Percentiles rank a stretch among this genome's conserved stretches.
phyloP scores from a whole-genome alignment of 2,329 filamentous ascomycete species.

The Nemania diffusa region DNA sequence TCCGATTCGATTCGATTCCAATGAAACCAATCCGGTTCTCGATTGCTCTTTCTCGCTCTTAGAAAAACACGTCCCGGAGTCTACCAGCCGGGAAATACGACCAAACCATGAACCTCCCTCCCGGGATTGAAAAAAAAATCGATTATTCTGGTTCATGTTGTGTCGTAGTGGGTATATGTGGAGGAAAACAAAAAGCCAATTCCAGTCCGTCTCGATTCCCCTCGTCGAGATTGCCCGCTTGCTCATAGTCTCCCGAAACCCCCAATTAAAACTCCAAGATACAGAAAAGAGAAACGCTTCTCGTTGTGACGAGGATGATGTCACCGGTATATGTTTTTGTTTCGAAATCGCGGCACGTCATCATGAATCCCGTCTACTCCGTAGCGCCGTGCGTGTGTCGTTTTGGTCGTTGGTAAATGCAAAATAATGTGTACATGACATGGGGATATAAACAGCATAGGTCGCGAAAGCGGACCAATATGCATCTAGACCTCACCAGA shows the following conservation, averaged over 20 bases:
- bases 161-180: slow-evolving; percentile 32
- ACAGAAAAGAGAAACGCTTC: not conserved
- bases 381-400: slow-evolving; percentile 31
- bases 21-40: slow-evolving; percentile 7
- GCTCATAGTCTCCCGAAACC: slow-evolving; percentile 12
- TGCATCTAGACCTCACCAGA: not conserved
- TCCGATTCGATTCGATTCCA: not conserved
- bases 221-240: slow-evolving; percentile 23
- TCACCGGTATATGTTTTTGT: not conserved
- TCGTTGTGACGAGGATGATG: not conserved
- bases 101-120: slow-evolving; percentile 2
- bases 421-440: not conserved
- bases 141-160: not conserved
- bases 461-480: not conserved
- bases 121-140: not conserved
- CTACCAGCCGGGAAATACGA: slow-evolving; percentile 43
- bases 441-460: slow-evolving; percentile 3
- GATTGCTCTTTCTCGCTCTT: slow-evolving; percentile 18
- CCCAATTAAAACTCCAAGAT: slow-evolving; percentile 7
- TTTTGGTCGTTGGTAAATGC: not conserved
- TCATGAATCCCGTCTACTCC: slow-evolving; percentile 7
- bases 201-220: slow-evolving; percentile 3
- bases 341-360: not conserved
- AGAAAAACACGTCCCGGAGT: slow-evolving; percentile 38
- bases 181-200: slow-evolving; percentile 11